phyloP scores from a whole-genome alignment of 2,329 filamentous ascomycete species.

The Ambrosiella beaveri region DNA sequence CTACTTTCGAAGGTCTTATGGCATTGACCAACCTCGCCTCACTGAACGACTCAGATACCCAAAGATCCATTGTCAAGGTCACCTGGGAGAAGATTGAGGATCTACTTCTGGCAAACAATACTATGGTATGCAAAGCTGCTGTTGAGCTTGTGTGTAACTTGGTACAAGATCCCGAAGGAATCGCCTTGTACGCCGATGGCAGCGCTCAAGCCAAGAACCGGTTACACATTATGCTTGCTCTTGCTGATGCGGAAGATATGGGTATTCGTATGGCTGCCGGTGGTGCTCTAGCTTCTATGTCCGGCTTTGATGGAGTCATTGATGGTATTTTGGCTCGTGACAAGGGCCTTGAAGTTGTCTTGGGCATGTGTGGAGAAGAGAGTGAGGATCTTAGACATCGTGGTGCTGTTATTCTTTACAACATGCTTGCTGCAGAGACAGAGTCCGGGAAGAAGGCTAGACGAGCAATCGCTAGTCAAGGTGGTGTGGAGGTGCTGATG shows the following conservation, averaged over 20 bases:
- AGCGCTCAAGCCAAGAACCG: slow-evolving; percentile 52
- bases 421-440: slow-evolving; percentile 51
- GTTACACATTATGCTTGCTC: slow-evolving; percentile 67
- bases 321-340: slow-evolving; percentile 52
- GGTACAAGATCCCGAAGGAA: slow-evolving; percentile 48
- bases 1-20: slow-evolving; percentile 77
- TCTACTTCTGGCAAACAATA: slow-evolving; percentile 59
- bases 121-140: slow-evolving; percentile 61
- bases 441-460: slow-evolving; percentile 44
- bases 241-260: slow-evolving; percentile 70
- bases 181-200: slow-evolving; percentile 51
- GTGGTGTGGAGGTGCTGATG: slow-evolving; percentile 51
- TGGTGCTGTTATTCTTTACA: slow-evolving; percentile 58
- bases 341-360: slow-evolving; percentile 56
- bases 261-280: slow-evolving; percentile 70
- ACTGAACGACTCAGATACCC: slow-evolving; percentile 47
- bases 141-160: slow-evolving; percentile 88
- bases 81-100: slow-evolving; percentile 70
- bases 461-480: slow-evolving; percentile 41
- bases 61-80: slow-evolving; percentile 51
- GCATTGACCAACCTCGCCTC: slow-evolving; percentile 90
- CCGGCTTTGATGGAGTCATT: slow-evolving; percentile 59
- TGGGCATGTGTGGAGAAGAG: slow-evolving; percentile 63
- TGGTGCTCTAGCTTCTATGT: slow-evolving; percentile 72
- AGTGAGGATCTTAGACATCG: slow-evolving; percentile 51